Evolutionary conservation across 345 rosid species (phyloP), one percentile per base, ranked within the genome.

Genomic region (Erucastrum elatum): DNA sequence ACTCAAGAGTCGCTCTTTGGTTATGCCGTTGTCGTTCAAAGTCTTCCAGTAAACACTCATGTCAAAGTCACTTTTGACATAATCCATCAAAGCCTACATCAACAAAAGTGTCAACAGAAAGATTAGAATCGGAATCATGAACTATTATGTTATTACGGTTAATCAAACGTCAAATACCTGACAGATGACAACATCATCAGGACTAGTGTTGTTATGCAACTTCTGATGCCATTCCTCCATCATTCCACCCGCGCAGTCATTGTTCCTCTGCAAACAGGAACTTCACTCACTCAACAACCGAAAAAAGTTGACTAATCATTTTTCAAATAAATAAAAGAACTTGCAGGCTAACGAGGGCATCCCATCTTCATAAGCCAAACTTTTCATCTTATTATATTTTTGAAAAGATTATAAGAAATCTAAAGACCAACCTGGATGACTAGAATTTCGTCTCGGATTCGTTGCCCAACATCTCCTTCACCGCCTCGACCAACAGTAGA

Each of bases 211-310:
- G 77, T 95, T 95, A 79, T 95, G 99, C 77, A 95, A 86, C 84
- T 95, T 95, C 85, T 95, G 99, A 87, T 95, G 99, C 99, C 99
- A 95, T 83, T 95, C 99, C 87, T 95, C 99, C 98, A 95, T 95
- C 84, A 95, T 90, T 82, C 90, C 98, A 84, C 99, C 99, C 84
- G 90, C 90, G 88, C 99, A 95, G 44, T 88, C 84, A 87, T 93
- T 95, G 12, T 93, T 86, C 79, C 99, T 91, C 99, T 95, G 85
- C 74, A 25, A 61, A 58, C 13, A 64, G 56, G 8, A 60, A 71
- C 63, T 44, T 64, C 65, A 66, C 65, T 65, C 64, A 74, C 56
- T 49, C 56, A 49, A 35, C 10, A 35, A 35, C 41, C 9, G 21
- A 1, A 49, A 49, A 46, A 49, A 3, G 56, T 49, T 49, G 5